These are phyloP conservation scores for Talaromyces proteolyticus DNA, from an alignment of 495 filamentous ascomycete genomes.

Conservation along the genomic window DNA sequence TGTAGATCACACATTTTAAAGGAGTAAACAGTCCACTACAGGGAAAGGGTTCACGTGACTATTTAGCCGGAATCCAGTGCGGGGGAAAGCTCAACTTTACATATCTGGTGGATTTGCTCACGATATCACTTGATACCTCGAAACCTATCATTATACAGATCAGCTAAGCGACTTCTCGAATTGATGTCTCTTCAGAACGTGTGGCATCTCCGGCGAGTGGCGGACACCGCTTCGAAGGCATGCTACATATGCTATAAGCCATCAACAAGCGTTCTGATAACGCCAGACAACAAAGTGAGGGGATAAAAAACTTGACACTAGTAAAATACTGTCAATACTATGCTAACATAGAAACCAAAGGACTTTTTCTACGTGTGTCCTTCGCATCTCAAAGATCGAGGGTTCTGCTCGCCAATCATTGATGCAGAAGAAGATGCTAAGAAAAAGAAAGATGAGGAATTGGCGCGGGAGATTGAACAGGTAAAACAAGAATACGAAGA, in stretches of 20 bases:
- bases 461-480: constrained; percentile 67
- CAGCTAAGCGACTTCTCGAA: neutral
- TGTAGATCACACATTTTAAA: no score
- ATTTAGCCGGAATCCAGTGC: no score
- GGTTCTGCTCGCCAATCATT: constrained; percentile 75
- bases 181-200: constrained; percentile 65
- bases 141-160: neutral
- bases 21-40: no score
- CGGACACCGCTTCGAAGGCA: constrained; percentile 71
- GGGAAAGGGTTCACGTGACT: no score
- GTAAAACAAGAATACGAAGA: constrained; percentile 81
- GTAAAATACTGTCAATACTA: no score
- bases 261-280: constrained; percentile 80
- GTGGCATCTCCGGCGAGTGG: constrained; percentile 84
- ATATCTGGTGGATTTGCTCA: neutral
- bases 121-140: neutral
- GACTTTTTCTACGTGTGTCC: constrained; percentile 94
- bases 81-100: no score
- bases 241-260: constrained; percentile 92
- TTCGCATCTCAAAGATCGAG: constrained; percentile 74
- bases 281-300: constrained; percentile 79
- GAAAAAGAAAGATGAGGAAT: constrained; percentile 57
- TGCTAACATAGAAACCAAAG: no score
- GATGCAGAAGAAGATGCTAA: constrained; percentile 69
- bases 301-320: neutral